phyloP scores from a whole-genome alignment of 176 grass and related monocot species.

The Aegilops sharonensis region DNA sequence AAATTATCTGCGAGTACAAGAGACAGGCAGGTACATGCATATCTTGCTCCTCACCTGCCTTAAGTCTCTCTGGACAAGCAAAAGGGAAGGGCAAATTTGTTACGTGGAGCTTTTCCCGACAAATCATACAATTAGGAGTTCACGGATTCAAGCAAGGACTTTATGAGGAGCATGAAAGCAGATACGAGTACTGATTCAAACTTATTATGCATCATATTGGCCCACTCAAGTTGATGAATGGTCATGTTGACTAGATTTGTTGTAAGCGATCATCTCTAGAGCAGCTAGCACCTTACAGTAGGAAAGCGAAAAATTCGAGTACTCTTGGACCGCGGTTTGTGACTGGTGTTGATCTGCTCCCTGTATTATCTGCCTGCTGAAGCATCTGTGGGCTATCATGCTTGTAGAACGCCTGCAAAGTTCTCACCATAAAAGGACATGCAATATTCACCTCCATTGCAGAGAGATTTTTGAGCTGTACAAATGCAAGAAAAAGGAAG shows the following conservation, averaged over 20 bases:
- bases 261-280: not conserved
- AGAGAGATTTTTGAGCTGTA: slow-evolving; percentile 96
- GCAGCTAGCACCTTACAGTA: not conserved
- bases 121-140: not conserved
- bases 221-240: not conserved
- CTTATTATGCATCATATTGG: not conserved
- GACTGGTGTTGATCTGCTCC: slow-evolving; percentile 44
- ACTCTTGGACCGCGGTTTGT: slow-evolving; percentile 63
- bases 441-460: slow-evolving; percentile 98
- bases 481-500: not conserved
- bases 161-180: not conserved
- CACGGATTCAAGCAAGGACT: not conserved
- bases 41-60: slow-evolving; percentile 22
- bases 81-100: not conserved
- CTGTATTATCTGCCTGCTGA: slow-evolving; percentile 57
- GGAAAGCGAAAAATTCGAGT: not conserved
- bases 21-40: not conserved
- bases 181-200: not conserved
- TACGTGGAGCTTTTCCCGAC: not conserved
- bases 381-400: slow-evolving; percentile 91
- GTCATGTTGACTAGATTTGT: not conserved
- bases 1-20: slow-evolving; percentile 7
- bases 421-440: slow-evolving; percentile 88
- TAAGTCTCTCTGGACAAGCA: slow-evolving; percentile 59
- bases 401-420: slow-evolving; percentile 92